Evolutionary conservation across 2,329 filamentous ascomycete species (phyloP), one percentile per base, ranked within the genome.

Genomic region (Fusarium ambrosium): DNA sequence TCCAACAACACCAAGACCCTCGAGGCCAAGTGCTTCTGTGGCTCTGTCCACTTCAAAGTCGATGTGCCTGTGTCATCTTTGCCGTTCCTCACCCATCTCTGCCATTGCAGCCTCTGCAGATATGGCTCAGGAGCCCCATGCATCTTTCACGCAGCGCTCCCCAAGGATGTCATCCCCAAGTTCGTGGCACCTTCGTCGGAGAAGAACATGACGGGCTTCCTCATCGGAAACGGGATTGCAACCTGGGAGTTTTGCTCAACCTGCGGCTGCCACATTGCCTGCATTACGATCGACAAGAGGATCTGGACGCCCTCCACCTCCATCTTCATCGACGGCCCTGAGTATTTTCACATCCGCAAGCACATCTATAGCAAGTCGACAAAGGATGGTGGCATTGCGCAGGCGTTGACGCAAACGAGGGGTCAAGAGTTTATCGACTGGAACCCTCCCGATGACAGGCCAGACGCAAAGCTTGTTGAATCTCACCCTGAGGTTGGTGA

Each of bases 51-150:
- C 73, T 85, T 86, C 77, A 83, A 80, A 6, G 66, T 88, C 66
- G 82, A 84, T 6, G 69, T 88, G 1, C 83, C 84, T 1, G 73
- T 71, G 4, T 77, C 81, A 0, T 73, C 77, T 1, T 82, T 88
- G 0, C 86, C 86, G 0, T 79, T 88, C 6, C 77, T 80, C 14
- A 80, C 82, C 16, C 83, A 87, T 68, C 78, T 87, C 62, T 88
- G 86, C 73, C 83, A 86, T 69, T 88, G 86, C 79, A 84, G 82
- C 72, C 74, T 85, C 34, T 88, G 86, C 62, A 85, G 86, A 39
- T 82, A 83, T 65, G 80, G 80, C 3, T 82, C 84, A 41, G 86
- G 86, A 20, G 81, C 82, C 0, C 81, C 86, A 53, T 82, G 82
- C 72, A 79, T 82, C 70, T 86, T 87, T 70, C 86, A 87, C 77